Conservation (phyloP, 116 monocot species). For the Iris pallida region DNA sequence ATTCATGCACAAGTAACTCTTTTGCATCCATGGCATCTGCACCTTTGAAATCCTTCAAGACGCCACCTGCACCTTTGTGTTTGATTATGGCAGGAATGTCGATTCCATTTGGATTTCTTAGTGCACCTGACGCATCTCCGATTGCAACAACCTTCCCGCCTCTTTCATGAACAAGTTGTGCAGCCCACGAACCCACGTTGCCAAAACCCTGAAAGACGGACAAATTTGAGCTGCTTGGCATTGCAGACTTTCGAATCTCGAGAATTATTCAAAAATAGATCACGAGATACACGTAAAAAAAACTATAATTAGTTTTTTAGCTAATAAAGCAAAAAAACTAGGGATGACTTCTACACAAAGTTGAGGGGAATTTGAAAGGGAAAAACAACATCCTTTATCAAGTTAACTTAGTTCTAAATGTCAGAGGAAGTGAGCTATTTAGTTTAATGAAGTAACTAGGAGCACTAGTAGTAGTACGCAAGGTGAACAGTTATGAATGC, state of each 20-base stretch:
- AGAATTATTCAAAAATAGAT: no score
- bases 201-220: slow-evolving; percentile 51
- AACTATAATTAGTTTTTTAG: neutral
- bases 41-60: slow-evolving; percentile 57
- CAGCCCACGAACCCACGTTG: slow-evolving; percentile 88
- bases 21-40: slow-evolving; percentile 41
- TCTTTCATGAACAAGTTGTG: slow-evolving; percentile 57
- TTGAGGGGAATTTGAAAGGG: no score
- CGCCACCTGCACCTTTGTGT: slow-evolving; percentile 49
- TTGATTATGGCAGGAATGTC: slow-evolving; percentile 51
- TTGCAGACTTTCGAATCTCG: no score
- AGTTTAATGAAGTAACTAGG: no score
- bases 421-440: no score
- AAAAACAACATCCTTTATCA: no score
- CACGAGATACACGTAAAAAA: neutral
- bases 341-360: no score
- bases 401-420: no score
- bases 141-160: slow-evolving; percentile 75
- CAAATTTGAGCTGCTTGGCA: no score
- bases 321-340: no score
- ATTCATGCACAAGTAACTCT: slow-evolving; percentile 59
- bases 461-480: no score
- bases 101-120: slow-evolving; percentile 53
- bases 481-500: no score
- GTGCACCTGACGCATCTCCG: slow-evolving; percentile 60